phyloP scores from a whole-genome alignment of 2,329 filamentous ascomycete genomes.

The Trichophaea hybrida region DNA sequence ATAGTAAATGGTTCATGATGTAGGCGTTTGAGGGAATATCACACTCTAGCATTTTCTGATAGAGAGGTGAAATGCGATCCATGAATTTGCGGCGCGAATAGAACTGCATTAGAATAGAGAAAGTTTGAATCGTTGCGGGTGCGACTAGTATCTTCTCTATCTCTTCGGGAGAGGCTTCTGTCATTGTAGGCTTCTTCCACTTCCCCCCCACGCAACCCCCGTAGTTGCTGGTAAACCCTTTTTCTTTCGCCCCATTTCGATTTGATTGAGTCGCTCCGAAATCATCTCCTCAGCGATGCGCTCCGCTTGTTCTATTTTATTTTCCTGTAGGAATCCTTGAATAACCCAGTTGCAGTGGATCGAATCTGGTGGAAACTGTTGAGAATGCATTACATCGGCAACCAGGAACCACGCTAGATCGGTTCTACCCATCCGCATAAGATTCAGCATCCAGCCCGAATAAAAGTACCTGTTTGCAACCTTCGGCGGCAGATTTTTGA shows the following conservation, averaged over 20 bases:
- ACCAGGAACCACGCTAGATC: conserved; percentile 54
- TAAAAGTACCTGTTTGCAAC: conserved; percentile 67
- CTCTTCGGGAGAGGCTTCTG: neutral
- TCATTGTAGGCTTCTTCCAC: conserved; percentile 32
- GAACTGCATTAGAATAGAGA: conserved; percentile 57
- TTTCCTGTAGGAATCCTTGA: conserved; percentile 58
- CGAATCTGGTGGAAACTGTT: conserved; percentile 51
- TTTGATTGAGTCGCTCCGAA: conserved; percentile 48
- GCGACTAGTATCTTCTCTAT: conserved; percentile 18
- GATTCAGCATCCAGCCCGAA: conserved; percentile 73
- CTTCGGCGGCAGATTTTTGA: conserved; percentile 39
- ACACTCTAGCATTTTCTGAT: conserved; percentile 46
- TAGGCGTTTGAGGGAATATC: conserved; percentile 55
- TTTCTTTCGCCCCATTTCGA: conserved; percentile 31
- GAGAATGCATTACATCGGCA: conserved; percentile 58
- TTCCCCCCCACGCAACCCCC: conserved; percentile 11
- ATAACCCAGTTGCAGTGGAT: conserved; percentile 73
- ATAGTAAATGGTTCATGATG: conserved; percentile 67
- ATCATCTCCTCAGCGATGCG: conserved; percentile 64
- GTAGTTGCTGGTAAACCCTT: conserved; percentile 24
- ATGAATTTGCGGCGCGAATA: conserved; percentile 51
- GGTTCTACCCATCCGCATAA: conserved; percentile 58
- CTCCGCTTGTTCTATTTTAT: conserved; percentile 39
- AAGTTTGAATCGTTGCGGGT: conserved; percentile 60
- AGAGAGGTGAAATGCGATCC: conserved; percentile 44